Base-by-base conservation (phyloP, 768 basidiomycete genomes). In the Candolleomyces eurysporus region DNA sequence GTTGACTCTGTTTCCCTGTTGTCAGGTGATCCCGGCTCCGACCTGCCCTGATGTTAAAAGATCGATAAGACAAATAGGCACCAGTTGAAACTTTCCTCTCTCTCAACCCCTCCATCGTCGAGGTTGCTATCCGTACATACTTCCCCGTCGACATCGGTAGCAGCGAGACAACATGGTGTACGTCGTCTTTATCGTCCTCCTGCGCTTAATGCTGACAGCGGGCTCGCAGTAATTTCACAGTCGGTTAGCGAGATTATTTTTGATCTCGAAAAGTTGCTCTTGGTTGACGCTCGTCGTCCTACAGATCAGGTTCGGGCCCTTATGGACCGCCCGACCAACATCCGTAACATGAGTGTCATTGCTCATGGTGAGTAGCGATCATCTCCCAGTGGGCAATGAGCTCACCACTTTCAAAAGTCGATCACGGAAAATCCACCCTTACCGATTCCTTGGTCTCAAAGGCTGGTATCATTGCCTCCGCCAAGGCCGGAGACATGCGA, bases 391-490 rank as follows among this genome's bases (percentile, higher is more conserved):
- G 13, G n/a, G 21, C 54, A 14, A 45, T 19, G 43, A 36, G 42
- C 46, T 68, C 59, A 65, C 52, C 65, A 45, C 14, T 45, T 52
- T 42, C 51, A 63, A 10, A 71, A 94, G 97, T 99, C 86, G 97
- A 99, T 79, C 97, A 99, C 82, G 97, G 97, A 81, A 99, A 99
- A 80, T 99, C 97, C 60, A 99, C 97, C 69, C 88, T 99, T 68
- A 98, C 97, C 67, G 97, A 99, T 78, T 98, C 96, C 46, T 84
- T 99, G 49, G 96, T 99, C 73, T 96, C 96, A 66, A 98, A 98
- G 83, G 97, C 97, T 65, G 97, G 97, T 85, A 99, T 99, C 76
- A 98, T 99, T 69, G 96, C 97, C 63, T 79, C 82, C 48, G 81
- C 93, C 71, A 96, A 97, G 75, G 94, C 97, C 62, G 97, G 97